Conservation (phyloP, 2,329 filamentous ascomycete genomes). For the Thermomyces lanuginosus region DNA sequence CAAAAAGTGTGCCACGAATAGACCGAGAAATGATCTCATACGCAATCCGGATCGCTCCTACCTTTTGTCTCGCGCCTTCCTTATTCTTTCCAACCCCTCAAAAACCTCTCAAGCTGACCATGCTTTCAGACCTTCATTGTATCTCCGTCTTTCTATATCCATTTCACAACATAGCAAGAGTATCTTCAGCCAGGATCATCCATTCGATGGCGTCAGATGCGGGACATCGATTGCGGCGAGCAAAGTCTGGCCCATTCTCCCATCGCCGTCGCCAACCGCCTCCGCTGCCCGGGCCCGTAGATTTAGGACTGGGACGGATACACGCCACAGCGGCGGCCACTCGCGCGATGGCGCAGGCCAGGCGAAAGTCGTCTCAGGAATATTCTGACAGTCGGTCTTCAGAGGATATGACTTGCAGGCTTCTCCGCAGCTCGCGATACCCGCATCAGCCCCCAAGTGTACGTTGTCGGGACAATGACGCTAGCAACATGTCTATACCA, state of each 20-base stretch:
- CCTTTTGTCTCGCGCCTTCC: too few relatives aligned
- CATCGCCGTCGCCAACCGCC: conserved; percentile 13
- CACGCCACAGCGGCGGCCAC: conserved; percentile 29
- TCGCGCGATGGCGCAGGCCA: conserved; percentile 25
- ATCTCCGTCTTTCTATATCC: neutral
- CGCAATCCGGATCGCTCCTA: too few relatives aligned
- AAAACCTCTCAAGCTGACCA: too few relatives aligned
- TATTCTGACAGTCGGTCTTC: too few relatives aligned
- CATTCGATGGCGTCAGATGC: conserved; percentile 14
- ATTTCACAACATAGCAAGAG: conserved; percentile 1
- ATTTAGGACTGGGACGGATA: conserved; percentile 15
- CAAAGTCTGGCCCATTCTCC: conserved; percentile 25
- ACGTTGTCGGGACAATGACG: too few relatives aligned
- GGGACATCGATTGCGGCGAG: conserved; percentile 18
- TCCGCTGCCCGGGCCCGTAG: conserved; percentile 12
- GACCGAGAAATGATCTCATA: too few relatives aligned
- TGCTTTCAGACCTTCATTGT: too few relatives aligned
- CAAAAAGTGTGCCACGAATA: too few relatives aligned
- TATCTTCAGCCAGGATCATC: conserved; percentile 10
- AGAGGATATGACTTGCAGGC: too few relatives aligned
- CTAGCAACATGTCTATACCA: conserved; percentile 1
- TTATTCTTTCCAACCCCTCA: too few relatives aligned
- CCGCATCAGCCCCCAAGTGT: too few relatives aligned
- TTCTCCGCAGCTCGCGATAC: too few relatives aligned
- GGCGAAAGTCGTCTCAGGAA: conserved; percentile 13